Conservation (phyloP, 768 basidiomycete genomes). For the Termitomyces sp. region DNA sequence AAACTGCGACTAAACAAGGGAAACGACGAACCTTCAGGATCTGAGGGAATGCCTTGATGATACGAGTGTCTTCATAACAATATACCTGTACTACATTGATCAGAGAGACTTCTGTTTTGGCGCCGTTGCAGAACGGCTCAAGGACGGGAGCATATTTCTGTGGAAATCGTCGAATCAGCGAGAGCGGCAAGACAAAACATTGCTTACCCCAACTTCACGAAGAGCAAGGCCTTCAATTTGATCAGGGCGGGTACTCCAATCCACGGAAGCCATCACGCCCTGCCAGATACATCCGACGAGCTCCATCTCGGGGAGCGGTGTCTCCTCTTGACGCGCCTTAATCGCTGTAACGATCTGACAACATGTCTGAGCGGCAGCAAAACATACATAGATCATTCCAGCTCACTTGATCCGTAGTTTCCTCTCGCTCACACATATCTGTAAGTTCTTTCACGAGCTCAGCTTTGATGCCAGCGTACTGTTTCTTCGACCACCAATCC, state of each 20-base stretch:
- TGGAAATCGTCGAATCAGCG: not conserved
- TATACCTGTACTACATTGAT: constrained; percentile 95
- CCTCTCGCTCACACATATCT: constrained; percentile 68
- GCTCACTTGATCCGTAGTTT: constrained; percentile 65
- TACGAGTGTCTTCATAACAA: constrained; percentile 94
- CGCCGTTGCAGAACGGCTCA: constrained; percentile 84
- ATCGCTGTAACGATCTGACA: constrained; percentile 73
- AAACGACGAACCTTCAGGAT: constrained; percentile 73
- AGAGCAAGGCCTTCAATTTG: constrained; percentile 89
- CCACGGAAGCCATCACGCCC: constrained; percentile 82
- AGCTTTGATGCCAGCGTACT: constrained; percentile 80
- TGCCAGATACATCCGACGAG: constrained; percentile 90
- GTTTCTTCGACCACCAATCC: constrained; percentile 94
- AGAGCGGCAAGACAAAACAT: not conserved
- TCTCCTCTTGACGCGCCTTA: constrained; percentile 69
- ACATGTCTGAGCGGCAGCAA: constrained; percentile 8
- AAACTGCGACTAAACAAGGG: not conserved
- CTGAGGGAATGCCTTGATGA: constrained; percentile 93
- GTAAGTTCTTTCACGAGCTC: constrained; percentile 65
- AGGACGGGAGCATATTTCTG: constrained; percentile 84
- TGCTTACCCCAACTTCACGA: constrained; percentile 79
- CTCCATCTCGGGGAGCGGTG: constrained; percentile 82
- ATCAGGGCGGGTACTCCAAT: constrained; percentile 87
- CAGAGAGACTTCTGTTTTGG: constrained; percentile 89
- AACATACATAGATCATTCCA: not conserved